Base-by-base conservation (phyloP, 495 filamentous ascomycete genomes). In the Umbilicaria muhlenbergii region DNA sequence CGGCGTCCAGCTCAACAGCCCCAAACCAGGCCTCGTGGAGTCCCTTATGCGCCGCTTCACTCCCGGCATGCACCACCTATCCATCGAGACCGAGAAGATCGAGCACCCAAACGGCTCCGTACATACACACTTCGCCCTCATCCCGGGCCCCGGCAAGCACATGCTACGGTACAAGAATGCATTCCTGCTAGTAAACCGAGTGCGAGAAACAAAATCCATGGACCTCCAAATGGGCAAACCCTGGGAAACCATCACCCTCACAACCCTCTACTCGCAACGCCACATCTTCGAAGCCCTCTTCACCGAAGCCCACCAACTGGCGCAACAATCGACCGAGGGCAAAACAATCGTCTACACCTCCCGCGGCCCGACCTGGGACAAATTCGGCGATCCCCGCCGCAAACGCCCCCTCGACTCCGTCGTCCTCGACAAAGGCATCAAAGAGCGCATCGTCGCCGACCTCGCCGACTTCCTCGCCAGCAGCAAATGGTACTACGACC, bases 181-280 rank as follows among this genome's bases (percentile, higher is more conserved):
- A 0, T 88, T 92, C 52, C 80, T 98, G 45, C 72, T 81, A 12
- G 83, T 96, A 35, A 77, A 84, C 49, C 75, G 91, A 34, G 75
- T 87, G 59, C 87, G 92, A 4, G 81, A 83, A 44, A 65, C 77
- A 57, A 77, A 81, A 63, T 65, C 82, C 45, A 61, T 78, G 60
- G 63, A 82, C 52, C 69, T 78, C n/a, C 70, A 72, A 32, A 85
- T 75, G 3, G 91, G 91, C 47, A 75, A 80, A 44, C 91, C 91
- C 0, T 94, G 91, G 72, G 91, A 98, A 62, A 94, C 88, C 0
- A 70, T 98, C 38, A 93, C 83, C 17, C 66, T 98, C 24, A 96
- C 91, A 4, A 87, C 92, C 3, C 71, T 98, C 19, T 96, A 91
- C 63, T 69, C 79, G 35, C 78, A 92, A 49, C 80, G 91, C 1